Base-by-base conservation (phyloP, 768 basidiomycete genomes). In the Phylloporus sp. region DNA sequence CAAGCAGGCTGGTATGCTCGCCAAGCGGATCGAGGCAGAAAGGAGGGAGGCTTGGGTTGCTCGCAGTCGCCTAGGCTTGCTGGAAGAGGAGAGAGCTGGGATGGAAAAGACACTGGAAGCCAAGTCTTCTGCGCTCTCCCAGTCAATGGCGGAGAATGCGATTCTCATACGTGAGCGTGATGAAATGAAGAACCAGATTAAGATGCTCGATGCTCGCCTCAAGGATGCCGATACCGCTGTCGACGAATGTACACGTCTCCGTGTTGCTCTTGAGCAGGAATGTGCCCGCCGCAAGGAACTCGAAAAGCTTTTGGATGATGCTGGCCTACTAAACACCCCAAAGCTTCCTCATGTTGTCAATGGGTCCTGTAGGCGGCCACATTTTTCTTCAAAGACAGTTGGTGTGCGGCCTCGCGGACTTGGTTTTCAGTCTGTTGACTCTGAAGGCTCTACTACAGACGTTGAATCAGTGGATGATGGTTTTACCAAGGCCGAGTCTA, bases 41-140 rank as follows among this genome's bases (percentile, higher is more conserved):
- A 77, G 88, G 23, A 78, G 84, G 47, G 91, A 94, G 50, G 85
- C 85, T 2, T 91, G 88, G 85, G 79, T 92, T 35, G 84, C 88
- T n/a, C 78, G 88, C 13, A 91, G 91, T 40, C 81, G 79, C 35
- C 72, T 82, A 7, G 78, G 82, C 8, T 59, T 88, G 49, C 56
- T 88, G 39, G 83, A 89, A 64, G 74, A 81, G 18, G 88, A 89
- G 70, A 87, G 85, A 58, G 67, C 65, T n/a, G 72, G 73, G 3
- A 65, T 87, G 41, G 76, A 78, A 59, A 80, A 77, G 63, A 72
- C 72, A 36, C 57, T 82, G 24, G 70, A 73, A 28, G 69, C 63
- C 63, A 62, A 71, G 56, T 53, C 51, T n/a, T 45, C 54, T 13
- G 61, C 64, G 28, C 65, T 70, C 15, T 58, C 70, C 18, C 65